phyloP scores from a whole-genome alignment of 2,329 filamentous ascomycete species.

The Ophiostoma quercus region DNA sequence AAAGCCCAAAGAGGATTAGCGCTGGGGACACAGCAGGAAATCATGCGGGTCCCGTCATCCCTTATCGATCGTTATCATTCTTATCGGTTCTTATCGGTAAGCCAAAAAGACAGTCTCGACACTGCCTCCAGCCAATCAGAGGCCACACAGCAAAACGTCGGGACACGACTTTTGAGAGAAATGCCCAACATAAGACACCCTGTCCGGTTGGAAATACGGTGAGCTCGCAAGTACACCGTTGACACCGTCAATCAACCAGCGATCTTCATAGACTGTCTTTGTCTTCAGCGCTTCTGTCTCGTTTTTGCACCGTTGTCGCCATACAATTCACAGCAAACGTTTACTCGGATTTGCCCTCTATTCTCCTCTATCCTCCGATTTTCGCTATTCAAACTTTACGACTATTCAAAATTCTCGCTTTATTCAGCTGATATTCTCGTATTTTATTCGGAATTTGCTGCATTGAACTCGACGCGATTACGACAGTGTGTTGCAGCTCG shows the following conservation, averaged over 20 bases:
- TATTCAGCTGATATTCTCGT: background rate
- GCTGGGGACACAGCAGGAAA: conserved; percentile 11
- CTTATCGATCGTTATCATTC: background rate
- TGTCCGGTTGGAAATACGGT: background rate
- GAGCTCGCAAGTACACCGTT: background rate
- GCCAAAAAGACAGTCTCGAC: background rate
- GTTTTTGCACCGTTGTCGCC: background rate
- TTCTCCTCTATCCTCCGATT: background rate
- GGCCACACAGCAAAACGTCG: background rate
- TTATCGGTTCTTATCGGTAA: conserved; percentile 1
- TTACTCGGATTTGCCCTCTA: background rate
- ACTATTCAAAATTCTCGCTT: background rate
- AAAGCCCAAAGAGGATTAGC: conserved; percentile 22
- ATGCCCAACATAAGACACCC: too few relatives aligned
- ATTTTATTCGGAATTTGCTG: background rate
- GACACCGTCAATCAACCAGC: background rate
- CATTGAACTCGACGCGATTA: background rate
- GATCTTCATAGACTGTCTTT: background rate
- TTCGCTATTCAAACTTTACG: background rate
- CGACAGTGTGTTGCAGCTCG: background rate
- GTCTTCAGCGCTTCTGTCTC: background rate
- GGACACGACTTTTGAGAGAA: background rate
- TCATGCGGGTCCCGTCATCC: background rate
- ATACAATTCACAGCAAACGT: background rate
- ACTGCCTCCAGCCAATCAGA: background rate